Conservation (phyloP, 768 basidiomycete species). For the Daedalea quercina region DNA sequence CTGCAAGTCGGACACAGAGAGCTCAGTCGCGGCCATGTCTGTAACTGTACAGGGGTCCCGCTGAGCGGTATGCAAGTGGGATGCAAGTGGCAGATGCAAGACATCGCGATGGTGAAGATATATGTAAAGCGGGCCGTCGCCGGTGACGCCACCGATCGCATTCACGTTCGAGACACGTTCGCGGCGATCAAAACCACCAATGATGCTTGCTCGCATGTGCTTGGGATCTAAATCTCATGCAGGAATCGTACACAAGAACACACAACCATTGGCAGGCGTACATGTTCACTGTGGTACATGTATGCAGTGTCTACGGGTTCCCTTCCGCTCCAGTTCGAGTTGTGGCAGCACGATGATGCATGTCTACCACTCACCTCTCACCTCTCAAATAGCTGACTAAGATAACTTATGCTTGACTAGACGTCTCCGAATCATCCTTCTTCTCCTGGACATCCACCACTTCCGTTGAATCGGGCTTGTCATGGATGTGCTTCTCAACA, state of each 20-base stretch:
- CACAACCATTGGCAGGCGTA: too few species aligned
- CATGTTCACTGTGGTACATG: too few species aligned
- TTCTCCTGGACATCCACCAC: constrained; percentile 16
- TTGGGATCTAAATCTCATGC: too few species aligned
- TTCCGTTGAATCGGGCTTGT: constrained; percentile 10
- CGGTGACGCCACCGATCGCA: background rate
- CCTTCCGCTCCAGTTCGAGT: too few species aligned
- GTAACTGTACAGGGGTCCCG: too few species aligned
- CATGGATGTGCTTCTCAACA: constrained; percentile 21
- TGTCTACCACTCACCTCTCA: too few species aligned
- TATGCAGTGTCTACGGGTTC: too few species aligned
- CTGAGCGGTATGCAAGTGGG: background rate
- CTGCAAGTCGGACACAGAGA: constrained; percentile 42
- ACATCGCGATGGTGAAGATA: background rate
- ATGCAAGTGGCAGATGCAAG: background rate
- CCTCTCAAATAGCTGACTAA: background rate
- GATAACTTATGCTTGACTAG: background rate
- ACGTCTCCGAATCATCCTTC: background rate
- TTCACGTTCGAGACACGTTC: background rate
- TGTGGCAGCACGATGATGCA: too few species aligned
- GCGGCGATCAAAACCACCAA: background rate
- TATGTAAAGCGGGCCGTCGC: background rate
- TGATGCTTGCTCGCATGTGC: background rate
- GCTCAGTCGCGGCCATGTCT: background rate
- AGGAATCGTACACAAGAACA: too few species aligned